Evolutionary conservation across 2,329 filamentous ascomycete genomes (phyloP).

Genomic region (Penicillium sp.): DNA sequence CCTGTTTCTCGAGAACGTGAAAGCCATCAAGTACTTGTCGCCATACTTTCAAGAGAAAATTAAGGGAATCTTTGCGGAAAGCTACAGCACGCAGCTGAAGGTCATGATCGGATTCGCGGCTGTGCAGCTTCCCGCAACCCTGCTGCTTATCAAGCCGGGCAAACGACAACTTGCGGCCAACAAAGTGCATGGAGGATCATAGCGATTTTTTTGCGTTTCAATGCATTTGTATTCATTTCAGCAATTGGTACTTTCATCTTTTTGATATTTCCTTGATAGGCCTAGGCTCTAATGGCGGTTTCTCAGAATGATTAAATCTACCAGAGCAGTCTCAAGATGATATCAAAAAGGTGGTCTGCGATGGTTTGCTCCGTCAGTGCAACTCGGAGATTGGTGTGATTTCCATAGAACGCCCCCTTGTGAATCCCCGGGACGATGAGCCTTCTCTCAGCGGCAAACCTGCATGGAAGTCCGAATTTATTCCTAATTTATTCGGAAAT

Average conservation of each 20-base stretch:
- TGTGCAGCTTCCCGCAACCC: conserved; percentile 21
- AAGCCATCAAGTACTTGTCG: conserved; percentile 12
- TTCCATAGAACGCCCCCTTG: background rate
- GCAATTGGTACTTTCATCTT: background rate
- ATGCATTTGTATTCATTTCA: background rate
- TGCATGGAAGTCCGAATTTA: background rate
- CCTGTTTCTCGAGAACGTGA: conserved; percentile 24
- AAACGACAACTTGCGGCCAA: conserved; percentile 18
- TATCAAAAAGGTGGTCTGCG: too few species aligned
- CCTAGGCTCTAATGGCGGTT: background rate
- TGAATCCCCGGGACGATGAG: background rate
- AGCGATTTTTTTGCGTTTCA: background rate
- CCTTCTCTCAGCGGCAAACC: background rate
- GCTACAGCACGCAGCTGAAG: conserved; percentile 24
- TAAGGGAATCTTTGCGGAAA: conserved; percentile 20
- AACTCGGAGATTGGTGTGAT: background rate
- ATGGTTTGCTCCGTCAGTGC: background rate
- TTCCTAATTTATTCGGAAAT: background rate
- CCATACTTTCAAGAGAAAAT: conserved; percentile 14
- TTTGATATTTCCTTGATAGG: background rate
- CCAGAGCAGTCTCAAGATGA: background rate
- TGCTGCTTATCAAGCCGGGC: conserved; percentile 22
- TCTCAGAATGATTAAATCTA: background rate
- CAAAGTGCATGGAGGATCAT: background rate
- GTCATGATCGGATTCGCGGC: conserved; percentile 31